Evolutionary conservation across 306 rosid genomes (phyloP), one percentile per base, ranked within the genome.

Genomic region (Medicago arabica): DNA sequence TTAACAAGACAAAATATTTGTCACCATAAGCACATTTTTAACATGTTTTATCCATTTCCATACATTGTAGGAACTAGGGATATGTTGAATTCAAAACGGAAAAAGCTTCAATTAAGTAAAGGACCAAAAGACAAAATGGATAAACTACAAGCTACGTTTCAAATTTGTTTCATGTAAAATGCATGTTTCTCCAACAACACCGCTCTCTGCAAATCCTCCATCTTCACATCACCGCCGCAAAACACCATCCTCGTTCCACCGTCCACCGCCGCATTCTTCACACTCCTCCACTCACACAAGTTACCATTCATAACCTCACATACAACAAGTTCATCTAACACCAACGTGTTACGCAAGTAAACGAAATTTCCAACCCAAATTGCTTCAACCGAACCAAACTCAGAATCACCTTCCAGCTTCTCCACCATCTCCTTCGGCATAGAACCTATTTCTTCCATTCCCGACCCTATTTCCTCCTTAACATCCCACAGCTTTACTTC

Each of bases 401-500:
- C 80, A 19, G 54, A 79, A 28, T 49, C 67, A 31, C 79, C 80
- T 38, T 43, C 77, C 21, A 94, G 0, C 80, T 81, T 89, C 71
- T 57, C 73, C 69, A 88, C 79, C 84, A 88, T 65, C 82, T 59
- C 83, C 75, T 40, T 72, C 13, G 97, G 96, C 97, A 91, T 88
- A 82, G 90, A 93, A 1, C 90, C 89, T 1, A 91, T 53, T 34
- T 34, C 38, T 5, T 34, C 38, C 38, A 34, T 34, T 34, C 38
- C 38, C 38, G 38, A 34, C 1, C 38, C 38, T 34, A 34, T 4
- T 66, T 81, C 84, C 74, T 75, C 78, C 2, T 53, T 74, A 55
- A 83, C 79, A 43, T 73, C 83, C 91, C 94, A 87, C 64, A 88
- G 14, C 76, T 82, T 91, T 60, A 93, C 74, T 12, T 84, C 47